Base-by-base conservation (phyloP, 139 green algal species). In the Auxenochlorella protothecoides region DNA sequence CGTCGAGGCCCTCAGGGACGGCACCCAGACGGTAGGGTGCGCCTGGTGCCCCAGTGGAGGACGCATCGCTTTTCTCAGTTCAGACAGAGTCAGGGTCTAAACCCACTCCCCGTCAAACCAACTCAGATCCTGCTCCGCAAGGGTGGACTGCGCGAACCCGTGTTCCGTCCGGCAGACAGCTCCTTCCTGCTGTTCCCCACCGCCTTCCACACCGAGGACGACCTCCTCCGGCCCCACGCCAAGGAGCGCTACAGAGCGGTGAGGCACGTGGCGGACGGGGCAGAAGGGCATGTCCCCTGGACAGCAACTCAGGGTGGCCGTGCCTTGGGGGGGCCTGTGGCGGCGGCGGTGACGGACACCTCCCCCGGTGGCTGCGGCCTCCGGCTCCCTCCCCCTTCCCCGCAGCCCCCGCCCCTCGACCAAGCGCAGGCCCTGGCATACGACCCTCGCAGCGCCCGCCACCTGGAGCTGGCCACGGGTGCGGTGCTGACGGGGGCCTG, bases 101-200 rank as follows among this genome's bases (percentile, higher is more conserved):
- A 44, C 27, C 27, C 27, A 44, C 27, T 44, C 27, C 27, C 27
- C 27, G 27, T 44, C 27, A 44, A 44, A 66, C 60, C 57, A 5
- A 14, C 57, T 8, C 77, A 90, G 85, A 72, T 91, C 11, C 72
- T 92, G 54, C 77, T 92, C 15, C 81, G 86, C 52, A 92, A 92
- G 73, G 87, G 87, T 10, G 87, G 87, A 66, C 91, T 92, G 27
- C 76, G 74, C 65, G 87, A 92, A 69, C 85, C 79, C 6, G 79
- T 69, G 0, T 89, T 87, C 67, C 77, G 11, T 6, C 76, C 69
- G 12, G 59, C 68, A 7, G 74, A 76, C 5, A 10, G 16, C 6
- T 15, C 60, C 6, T 89, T 89, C 59, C n/a, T 85, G 64, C 72
- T 89, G 5, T 85, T 89, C 57, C 80, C 80, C 4, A 89, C 84